phyloP scores from a whole-genome alignment of 2,329 filamentous ascomycete genomes.

The Leptographium radiaticola region DNA sequence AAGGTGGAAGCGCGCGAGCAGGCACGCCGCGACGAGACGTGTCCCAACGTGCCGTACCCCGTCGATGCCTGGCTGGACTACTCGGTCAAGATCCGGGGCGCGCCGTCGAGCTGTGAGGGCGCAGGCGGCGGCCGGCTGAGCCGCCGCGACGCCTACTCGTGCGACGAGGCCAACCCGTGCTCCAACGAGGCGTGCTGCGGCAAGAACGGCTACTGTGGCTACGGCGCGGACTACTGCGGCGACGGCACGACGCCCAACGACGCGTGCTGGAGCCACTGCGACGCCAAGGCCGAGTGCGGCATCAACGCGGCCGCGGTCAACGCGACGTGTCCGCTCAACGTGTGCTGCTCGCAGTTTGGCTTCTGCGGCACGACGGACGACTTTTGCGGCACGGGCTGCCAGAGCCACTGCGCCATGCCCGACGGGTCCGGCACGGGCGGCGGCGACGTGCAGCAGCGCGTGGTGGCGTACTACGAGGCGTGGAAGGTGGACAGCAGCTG shows the following conservation, averaged over 20 bases:
- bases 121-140: no score
- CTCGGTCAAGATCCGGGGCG: no score
- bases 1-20: no score
- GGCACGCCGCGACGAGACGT: no score
- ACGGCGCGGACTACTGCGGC: neutral
- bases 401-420: neutral
- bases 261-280: conserved; percentile 1
- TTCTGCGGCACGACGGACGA: conserved; percentile 20
- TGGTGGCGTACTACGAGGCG: conserved; percentile 16
- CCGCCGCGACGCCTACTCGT: no score
- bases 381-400: conserved; percentile 12
- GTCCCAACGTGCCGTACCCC: no score
- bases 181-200: no score
- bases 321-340: conserved; percentile 11
- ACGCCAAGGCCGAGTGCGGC: conserved; percentile 3
- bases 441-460: neutral
- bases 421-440: no score
- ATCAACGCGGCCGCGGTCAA: neutral
- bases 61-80: no score
- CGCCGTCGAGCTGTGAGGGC: no score
- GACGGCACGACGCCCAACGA: neutral
- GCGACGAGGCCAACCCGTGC: no score
- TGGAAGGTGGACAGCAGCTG: conserved; percentile 10
- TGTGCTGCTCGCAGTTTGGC: conserved; percentile 22
- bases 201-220: no score